phyloP scores from a whole-genome alignment of 257 asterid genomes.

The Solanum paucissectum region DNA sequence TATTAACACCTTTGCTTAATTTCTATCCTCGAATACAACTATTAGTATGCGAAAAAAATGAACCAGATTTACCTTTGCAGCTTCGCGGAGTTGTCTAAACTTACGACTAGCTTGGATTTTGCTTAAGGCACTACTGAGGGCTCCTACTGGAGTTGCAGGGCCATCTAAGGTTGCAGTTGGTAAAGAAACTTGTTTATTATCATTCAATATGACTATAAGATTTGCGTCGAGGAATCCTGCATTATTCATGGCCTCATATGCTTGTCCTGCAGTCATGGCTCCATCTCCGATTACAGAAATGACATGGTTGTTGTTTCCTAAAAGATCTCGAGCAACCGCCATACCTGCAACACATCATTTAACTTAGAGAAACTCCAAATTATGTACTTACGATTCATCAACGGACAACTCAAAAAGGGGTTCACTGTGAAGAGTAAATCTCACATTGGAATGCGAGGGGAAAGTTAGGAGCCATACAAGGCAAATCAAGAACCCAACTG shows the following conservation, averaged over 20 bases:
- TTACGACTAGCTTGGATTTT: conserved; percentile 69
- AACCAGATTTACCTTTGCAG: conserved; percentile 47
- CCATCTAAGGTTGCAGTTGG: conserved; percentile 75
- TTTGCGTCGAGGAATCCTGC: conserved; percentile 67
- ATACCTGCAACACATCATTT: conserved; percentile 28
- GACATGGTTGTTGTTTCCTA: conserved; percentile 54
- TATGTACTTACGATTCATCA: neutral
- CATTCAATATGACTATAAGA: conserved; percentile 52
- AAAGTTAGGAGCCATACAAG: neutral
- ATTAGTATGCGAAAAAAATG: neutral
- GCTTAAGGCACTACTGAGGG: conserved; percentile 55
- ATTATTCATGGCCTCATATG: conserved; percentile 82
- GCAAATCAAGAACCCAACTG: neutral
- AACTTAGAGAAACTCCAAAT: neutral
- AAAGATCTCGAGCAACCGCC: conserved; percentile 73
- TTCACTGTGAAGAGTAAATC: neutral
- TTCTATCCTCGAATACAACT: neutral
- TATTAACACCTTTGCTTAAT: neutral
- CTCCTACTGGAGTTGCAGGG: conserved; percentile 66
- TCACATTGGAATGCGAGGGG: neutral
- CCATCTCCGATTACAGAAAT: conserved; percentile 71
- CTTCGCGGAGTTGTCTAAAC: conserved; percentile 68
- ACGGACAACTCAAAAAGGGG: neutral
- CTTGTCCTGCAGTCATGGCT: conserved; percentile 87
- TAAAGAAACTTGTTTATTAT: conserved; percentile 64